A percentile compares a stretch with the other conserved stretches of the same genome.
Evolutionary conservation across 345 rosid genomes (phyloP).

Genomic region (Euclidium syriacum): DNA sequence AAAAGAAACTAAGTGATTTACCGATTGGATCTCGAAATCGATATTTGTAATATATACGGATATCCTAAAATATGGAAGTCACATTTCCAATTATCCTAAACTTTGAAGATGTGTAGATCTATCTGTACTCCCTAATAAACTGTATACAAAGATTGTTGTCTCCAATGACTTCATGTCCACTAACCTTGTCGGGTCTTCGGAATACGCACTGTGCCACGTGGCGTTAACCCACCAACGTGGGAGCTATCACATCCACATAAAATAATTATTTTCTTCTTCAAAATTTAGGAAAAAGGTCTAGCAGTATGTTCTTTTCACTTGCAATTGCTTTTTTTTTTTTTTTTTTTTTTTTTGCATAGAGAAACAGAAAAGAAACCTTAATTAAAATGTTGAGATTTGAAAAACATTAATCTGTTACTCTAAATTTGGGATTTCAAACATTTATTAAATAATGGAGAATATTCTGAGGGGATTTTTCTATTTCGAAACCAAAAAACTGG

Average conservation of each 20-base stretch:
- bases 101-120: too few species aligned
- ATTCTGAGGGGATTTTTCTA: slow-evolving; percentile 18
- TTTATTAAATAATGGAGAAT: slow-evolving; percentile 2
- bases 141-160: background rate
- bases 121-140: too few species aligned
- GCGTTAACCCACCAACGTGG: slow-evolving; percentile 17
- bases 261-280: background rate
- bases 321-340: too few species aligned
- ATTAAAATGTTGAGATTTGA: background rate
- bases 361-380: background rate
- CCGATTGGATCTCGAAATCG: too few species aligned
- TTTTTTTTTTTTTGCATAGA: background rate
- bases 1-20: too few species aligned
- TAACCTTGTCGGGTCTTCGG: slow-evolving; percentile 23
- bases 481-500: background rate
- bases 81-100: too few species aligned
- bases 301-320: too few species aligned
- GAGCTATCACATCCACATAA: slow-evolving; percentile 20
- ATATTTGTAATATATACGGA: too few species aligned
- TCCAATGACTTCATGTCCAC: slow-evolving; percentile 28
- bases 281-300: background rate
- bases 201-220: slow-evolving; percentile 7
- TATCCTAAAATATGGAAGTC: too few species aligned
- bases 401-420: background rate
- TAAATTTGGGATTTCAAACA: background rate